Base-by-base conservation (phyloP, 352 stramenopile genomes). In the Pythium insidiosum region DNA sequence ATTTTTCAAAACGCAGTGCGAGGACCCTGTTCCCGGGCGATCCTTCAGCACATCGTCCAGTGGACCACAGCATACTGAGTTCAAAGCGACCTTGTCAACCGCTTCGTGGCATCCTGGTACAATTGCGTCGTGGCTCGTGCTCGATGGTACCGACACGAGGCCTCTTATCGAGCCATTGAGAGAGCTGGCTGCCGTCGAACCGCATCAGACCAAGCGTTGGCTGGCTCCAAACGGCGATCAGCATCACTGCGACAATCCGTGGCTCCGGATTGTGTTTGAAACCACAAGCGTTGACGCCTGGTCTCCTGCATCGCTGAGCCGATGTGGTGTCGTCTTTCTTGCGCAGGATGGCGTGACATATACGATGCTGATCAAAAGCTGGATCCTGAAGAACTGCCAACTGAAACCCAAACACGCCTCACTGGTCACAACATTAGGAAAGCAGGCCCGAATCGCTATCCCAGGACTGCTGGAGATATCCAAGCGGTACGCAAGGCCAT, bases 351-450 rank as follows among this genome's bases (percentile, higher is more conserved):
- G 68, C 31, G 60, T 68, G 13, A 57, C 75, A 11, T 86, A 86
- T 41, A 88, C 71, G 5, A 24, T 82, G 16, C 37, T 86, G 28
- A 75, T 88, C 24, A 86, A 86, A 43, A 75, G 61, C 30, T 88
- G 75, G 73, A 38, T 59, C 5, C 25, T 56, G n/a, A 46, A 44
- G 10, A 46, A 67, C 19, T 38, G 41, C 7, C 49, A 69, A n/a
- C 35, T 31, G 1, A 58, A 53, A 24, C 43, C 57, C 1, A 50
- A 42, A 25, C 29, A 51, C 51, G 39, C 36, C 38, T 37, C 25
- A 5, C 54, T 61, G 0, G 53, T 64, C 11, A 50, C 67, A 15
- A 48, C 43, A 22, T 61, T 67, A 24, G 56, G 56, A 15, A 84
- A 79, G 46, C 37, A 77, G 4, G 64, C 73, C 54, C 61, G 75